Base-by-base conservation (phyloP, 2,329 filamentous ascomycete genomes). In the Basipetospora chlamydospora region DNA sequence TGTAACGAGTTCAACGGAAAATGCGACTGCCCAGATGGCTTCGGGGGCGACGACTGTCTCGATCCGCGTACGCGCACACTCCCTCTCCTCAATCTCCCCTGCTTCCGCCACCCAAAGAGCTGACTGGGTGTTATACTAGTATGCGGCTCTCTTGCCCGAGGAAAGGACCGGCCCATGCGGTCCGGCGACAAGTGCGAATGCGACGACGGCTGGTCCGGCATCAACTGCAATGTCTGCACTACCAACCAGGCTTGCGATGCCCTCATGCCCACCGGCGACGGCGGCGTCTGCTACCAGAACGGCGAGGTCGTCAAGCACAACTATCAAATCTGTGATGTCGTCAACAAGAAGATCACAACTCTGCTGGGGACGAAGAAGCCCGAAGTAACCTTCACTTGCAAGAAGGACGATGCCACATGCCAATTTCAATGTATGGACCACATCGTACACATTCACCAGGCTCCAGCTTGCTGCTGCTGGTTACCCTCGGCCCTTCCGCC, bases 181-280 rank as follows among this genome's bases (percentile, higher is more conserved):
- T 63, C 74, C 36, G 76, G 73, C 43, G 67, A 76, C 40, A 63
- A 66, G 28, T 98, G 90, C 60, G 64, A 85, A 28, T 98, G 90
- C 57, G 80, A 87, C 51, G 82, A 93, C 26, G 90, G 90, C 39
- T 98, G 90, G 90, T 73, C 73, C 28, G 90, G 90, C 44, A 88
- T 98, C 61, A 98, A 98, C 64, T 98, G 90, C 72, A 98, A 90
- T 50, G 84, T 98, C 39, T 98, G 90, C 59, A 77, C 80, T 42
- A 75, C 77, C 4, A 70, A 96, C 54, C 65, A 80, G 46, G 87
- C 82, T 12, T 98, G 90, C 52, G 75, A 90, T 53, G 77, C 83
- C 23, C 64, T 98, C 58, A 93, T 93, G 77, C 83, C 84, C 4
- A 76, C 79, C 11, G 73, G 73, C 3, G 72, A 84, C 42, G 85